Base-by-base conservation (phyloP, 164 flowering plant species). In the Berberis vulgaris region DNA sequence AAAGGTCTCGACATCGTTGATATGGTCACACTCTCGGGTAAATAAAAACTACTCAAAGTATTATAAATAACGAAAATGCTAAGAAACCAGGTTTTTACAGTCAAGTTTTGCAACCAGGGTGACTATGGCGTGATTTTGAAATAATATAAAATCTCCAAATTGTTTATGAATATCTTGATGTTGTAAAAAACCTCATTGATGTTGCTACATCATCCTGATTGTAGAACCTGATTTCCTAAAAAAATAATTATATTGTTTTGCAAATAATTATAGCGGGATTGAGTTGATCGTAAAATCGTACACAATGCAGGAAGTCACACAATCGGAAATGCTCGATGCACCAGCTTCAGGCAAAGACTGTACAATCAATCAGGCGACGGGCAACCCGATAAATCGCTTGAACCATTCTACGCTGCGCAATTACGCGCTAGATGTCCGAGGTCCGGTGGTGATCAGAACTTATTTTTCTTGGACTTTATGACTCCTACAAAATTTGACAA, bases 351-450 rank as follows among this genome's bases (percentile, higher is more conserved):
- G 83, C 96, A 88, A 65, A 87, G 99, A 76, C 87, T 94, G 3
- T 91, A 94, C 90, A 86, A 89, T 81, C 96, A 87, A 60, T 13
- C 86, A 2, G 97, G 97, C 59, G 83, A 89, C n/a, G 93, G 88
- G 12, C 70, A 65, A 58, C 90, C 97, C 0, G 96, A 89, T 67
- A 60, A 1, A 70, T 73, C 90, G 0, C 79, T 94, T 0, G 84
- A 91, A 59, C 82, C 65, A 61, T 71, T 80, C 1, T 87, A 80
- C 46, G 96, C 99, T 3, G 79, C 85, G 10, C 67, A 84, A 49
- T 55, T 94, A 71, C 78, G 86, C 8, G 26, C 68, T 3, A 49
- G 72, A n/a, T 94, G 99, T 78, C 99, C 99, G 2, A 72, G 74
- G 64, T 91, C 97, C 4, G 99, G 99, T 12, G 96, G 95, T 13